Evolutionary conservation across 768 basidiomycete genomes (phyloP).

Genomic region (Boletus tylopilopsis): DNA sequence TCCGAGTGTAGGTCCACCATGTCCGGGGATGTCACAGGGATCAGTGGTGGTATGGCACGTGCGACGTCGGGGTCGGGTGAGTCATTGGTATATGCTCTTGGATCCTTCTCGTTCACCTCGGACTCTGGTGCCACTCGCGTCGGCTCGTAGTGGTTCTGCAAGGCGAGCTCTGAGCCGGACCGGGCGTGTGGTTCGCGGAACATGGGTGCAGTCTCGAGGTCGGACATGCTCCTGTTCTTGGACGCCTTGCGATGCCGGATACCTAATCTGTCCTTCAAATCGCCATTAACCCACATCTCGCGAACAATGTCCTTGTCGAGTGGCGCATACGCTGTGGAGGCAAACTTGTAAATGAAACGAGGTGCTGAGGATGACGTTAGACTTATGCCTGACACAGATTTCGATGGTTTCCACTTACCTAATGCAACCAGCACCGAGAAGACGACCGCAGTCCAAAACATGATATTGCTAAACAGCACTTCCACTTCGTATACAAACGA

Average conservation of each 20-base stretch:
- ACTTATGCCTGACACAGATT: conserved; percentile 4
- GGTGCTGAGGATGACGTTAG: conserved; percentile 53
- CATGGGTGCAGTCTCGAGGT: conserved; percentile 68
- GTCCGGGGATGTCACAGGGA: conserved; percentile 11
- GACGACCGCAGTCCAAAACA: conserved; percentile 81
- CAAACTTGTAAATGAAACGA: conserved; percentile 73
- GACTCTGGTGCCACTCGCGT: conserved; percentile 31
- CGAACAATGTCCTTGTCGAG: conserved; percentile 88
- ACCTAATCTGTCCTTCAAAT: conserved; percentile 79
- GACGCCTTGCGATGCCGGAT: conserved; percentile 59
- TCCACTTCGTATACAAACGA: conserved; percentile 72
- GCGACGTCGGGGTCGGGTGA: background rate
- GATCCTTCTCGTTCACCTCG: conserved; percentile 14
- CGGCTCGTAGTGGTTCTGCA: conserved; percentile 45
- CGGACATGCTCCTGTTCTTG: conserved; percentile 34
- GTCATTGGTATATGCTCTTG: background rate
- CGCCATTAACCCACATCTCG: conserved; percentile 85
- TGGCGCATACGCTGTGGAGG: conserved; percentile 67
- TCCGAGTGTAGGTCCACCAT: background rate
- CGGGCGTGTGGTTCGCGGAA: conserved; percentile 61
- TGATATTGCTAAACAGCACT: conserved; percentile 71
- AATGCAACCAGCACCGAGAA: conserved; percentile 69
- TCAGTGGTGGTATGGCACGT: conserved; percentile 4
- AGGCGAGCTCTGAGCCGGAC: conserved; percentile 60
- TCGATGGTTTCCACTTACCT: conserved; percentile 40